These are phyloP conservation scores for Salix viminalis DNA, from an alignment of 345 rosid genomes.

Conservation along the genomic window DNA sequence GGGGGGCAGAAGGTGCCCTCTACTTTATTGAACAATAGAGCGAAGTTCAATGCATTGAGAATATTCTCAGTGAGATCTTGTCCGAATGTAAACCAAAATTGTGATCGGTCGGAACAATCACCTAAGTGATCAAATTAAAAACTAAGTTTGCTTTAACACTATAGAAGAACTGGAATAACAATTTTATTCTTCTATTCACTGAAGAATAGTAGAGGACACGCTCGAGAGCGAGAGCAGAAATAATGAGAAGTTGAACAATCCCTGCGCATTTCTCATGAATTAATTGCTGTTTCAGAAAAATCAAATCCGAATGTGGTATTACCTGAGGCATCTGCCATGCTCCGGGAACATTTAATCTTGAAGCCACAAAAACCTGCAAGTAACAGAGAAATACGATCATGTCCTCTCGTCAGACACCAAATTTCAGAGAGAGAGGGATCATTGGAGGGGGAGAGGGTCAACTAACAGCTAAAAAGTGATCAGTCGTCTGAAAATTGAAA, in stretches of 20 bases:
- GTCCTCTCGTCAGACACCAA: background rate
- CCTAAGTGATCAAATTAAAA: background rate
- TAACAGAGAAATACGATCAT: background rate
- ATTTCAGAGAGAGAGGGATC: background rate
- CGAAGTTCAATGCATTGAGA: background rate
- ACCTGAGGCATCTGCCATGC: constrained; percentile 99
- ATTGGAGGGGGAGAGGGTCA: background rate
- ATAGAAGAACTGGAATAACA: background rate
- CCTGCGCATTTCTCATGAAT: background rate
- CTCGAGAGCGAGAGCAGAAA: background rate
- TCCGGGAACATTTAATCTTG: constrained; percentile 97
- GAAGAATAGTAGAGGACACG: background rate
- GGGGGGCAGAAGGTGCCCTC: too few species aligned
- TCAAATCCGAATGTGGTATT: background rate
- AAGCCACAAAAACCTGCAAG: constrained; percentile 84
- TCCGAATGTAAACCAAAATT: background rate
- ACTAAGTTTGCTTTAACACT: background rate
- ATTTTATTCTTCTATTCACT: background rate
- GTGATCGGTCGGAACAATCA: background rate
- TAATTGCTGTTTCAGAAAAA: background rate
- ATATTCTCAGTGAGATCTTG: background rate
- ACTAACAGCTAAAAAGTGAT: background rate
- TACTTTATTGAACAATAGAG: background rate
- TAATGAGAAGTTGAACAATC: background rate
- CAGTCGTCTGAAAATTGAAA: background rate